Percentiles rank a stretch among this genome's conserved stretches.
Conservation (phyloP, 495 filamentous ascomycete genomes). For the Geopyxis carbonaria region DNA sequence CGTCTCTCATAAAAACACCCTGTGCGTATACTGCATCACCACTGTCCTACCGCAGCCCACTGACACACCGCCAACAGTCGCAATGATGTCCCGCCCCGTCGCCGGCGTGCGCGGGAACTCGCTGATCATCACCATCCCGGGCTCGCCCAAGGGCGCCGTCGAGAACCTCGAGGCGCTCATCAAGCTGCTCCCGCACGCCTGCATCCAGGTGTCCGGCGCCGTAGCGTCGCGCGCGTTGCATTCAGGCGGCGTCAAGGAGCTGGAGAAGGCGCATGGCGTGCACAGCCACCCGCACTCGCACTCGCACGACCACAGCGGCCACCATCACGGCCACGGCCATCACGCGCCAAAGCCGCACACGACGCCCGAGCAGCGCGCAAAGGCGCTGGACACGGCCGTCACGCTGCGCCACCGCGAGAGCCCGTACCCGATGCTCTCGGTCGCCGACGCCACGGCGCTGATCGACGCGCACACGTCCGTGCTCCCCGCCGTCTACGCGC, state of each 20-base stretch:
- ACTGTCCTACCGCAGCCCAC: background rate
- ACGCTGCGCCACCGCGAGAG: conserved; percentile 61
- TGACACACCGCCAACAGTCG: conserved; percentile 39
- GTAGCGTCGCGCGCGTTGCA: conserved; percentile 67
- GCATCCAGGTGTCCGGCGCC: conserved; percentile 60
- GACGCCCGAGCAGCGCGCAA: conserved; percentile 42
- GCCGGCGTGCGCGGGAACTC: conserved; percentile 74
- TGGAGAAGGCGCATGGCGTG: conserved; percentile 71
- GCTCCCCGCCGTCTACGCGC: conserved; percentile 35
- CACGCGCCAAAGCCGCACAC: conserved; percentile 46
- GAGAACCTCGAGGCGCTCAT: conserved; percentile 90
- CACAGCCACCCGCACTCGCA: conserved; percentile 14
- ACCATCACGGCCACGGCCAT: conserved; percentile 49
- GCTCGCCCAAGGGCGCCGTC: conserved; percentile 88
- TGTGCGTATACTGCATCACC: too few species aligned
- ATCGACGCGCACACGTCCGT: conserved; percentile 52
- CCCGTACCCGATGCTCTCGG: conserved; percentile 82
- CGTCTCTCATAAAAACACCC: conserved; percentile 71
- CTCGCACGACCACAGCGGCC: conserved; percentile 32
- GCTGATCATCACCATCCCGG: conserved; percentile 78
- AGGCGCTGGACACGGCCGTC: conserved; percentile 60
- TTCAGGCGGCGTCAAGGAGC: conserved; percentile 58
- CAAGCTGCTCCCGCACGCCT: conserved; percentile 83
- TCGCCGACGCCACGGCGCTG: conserved; percentile 57
- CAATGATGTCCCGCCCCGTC: conserved; percentile 91